Evolutionary conservation across 257 asterid genomes (phyloP), one percentile per base, ranked within the genome.

Genomic region (Asclepias syriaca): DNA sequence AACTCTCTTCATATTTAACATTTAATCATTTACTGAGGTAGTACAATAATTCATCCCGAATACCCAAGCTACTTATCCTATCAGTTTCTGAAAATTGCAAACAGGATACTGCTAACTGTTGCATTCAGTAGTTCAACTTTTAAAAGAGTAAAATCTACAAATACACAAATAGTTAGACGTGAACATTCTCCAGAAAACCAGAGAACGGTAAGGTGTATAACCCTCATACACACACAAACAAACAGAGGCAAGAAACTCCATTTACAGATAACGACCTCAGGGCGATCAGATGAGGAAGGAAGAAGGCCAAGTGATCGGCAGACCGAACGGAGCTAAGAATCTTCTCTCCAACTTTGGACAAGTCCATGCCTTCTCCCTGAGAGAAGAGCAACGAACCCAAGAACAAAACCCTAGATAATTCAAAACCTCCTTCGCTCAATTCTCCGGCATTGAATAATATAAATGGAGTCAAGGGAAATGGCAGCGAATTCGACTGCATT

Each of bases 321-420:
- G 98, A 92, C 78, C 99, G 98, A 76, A 92, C 98, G 65, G 99
- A 92, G 85, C 98, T 95, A 83, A 95, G 77, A 74, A 95, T 80
- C 92, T 92, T 95, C 87, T 95, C 98, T 67, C 98, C 99, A 75
- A 95, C 98, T 81, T 90, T 90, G 65, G 99, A 92, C 80, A 92
- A 84, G 88, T 95, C 99, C 99, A 95, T 95, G 75, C 90, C 93
- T 79, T 88, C 91, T 77, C 89, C 91, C 50, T 82, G 86, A 57
- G 94, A 87, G 81, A 95, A 90, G 80, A 95, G 96, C 85, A 95
- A 87, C 80, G 99, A 92, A 60, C 96, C 97, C 56, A 95, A 79
- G 86, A 95, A 95, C 83, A 95, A 79, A 71, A 86, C 79, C 85
- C 95, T 88, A 34, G 98, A 95, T 63, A 95, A 82, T 83, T 92